Evolutionary conservation across 148 eudicot species (phyloP), one percentile per base, ranked within the genome.

Genomic region (Dysphania ambrosioides): DNA sequence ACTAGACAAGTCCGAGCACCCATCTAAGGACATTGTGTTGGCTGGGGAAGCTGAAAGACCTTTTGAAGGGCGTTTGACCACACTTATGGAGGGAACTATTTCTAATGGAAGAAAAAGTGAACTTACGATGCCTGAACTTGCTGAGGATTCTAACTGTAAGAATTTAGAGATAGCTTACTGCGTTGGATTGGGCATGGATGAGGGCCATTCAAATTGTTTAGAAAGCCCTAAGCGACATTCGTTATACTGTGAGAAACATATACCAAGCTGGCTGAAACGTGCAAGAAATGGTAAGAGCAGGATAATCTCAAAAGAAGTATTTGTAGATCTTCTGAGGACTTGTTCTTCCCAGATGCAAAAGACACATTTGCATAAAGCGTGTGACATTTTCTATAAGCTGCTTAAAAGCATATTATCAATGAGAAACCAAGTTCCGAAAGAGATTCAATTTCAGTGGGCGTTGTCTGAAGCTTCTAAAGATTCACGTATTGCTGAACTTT

Each of bases 241-340:
- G 1, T 70, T 95, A 36, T 95, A 95, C 79, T 95, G 99, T 80
- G 97, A 95, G 47, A 87, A 90, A 40, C 99, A 95, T 80, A 60
- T 95, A 78, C 99, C 99, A 31, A 90, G 83, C 85, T 95, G 99
- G 99, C 99, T 95, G 40, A 95, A 92, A 86, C 99, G 99, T 63
- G 99, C 99, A 40, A 85, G 99, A 84, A 92, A 95, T 73, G 99
- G 99, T 18, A 95, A 92, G 81, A 87, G 92, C 82, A 88, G 99
- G 81, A 89, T 95, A 75, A 77, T 95, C 70, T 88, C 99, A 47
- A 95, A 95, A 72, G 99, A 95, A 77, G 91, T 95, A 30, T 95
- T 87, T 79, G 34, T 95, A 38, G 96, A 92, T 76, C 92, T 95
- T 78, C 70, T 90, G 80, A 86, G 74, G 72, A 76, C 87, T 58